A percentile compares a stretch with the other conserved stretches of the same genome.
phyloP scores from a whole-genome alignment of 768 basidiomycete genomes.

The Nidularia sp. region DNA sequence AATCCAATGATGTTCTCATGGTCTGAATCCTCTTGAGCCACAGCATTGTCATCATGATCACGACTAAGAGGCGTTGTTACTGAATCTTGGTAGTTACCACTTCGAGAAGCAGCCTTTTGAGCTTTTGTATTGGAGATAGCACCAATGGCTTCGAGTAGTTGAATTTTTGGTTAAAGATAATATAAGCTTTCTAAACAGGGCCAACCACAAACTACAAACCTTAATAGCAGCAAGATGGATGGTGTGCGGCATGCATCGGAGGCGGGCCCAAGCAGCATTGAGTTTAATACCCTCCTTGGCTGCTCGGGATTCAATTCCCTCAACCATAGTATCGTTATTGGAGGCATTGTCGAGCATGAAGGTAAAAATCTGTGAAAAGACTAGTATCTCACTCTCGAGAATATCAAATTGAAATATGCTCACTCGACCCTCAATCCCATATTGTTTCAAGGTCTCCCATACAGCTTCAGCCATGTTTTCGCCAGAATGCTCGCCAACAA shows the following conservation, averaged over 20 bases:
- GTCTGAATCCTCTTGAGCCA: conserved; percentile 6
- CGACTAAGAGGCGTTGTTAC: conserved; percentile 6
- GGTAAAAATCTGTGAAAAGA: conserved; percentile 16
- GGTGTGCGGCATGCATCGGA: conserved; percentile 34
- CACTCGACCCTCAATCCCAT: conserved; percentile 17
- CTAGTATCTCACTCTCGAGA: neutral
- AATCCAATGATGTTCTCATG: conserved; percentile 1
- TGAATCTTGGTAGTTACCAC: conserved; percentile 16
- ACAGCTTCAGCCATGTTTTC: conserved; percentile 29
- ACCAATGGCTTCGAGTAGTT: conserved; percentile 13
- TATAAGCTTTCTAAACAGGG: neutral
- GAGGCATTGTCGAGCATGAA: conserved; percentile 30
- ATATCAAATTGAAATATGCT: conserved; percentile 3
- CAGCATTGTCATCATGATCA: conserved; percentile 6
- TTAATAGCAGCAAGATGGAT: conserved; percentile 29
- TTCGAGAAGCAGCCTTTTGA: conserved; percentile 9
- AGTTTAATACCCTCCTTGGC: conserved; percentile 14
- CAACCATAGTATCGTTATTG: conserved; percentile 30
- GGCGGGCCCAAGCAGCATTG: conserved; percentile 12
- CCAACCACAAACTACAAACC: conserved; percentile 8
- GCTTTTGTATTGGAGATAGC: conserved; percentile 12
- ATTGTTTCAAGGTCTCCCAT: conserved; percentile 20
- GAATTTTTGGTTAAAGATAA: neutral
- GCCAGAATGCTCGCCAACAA: conserved; percentile 26
- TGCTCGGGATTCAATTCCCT: conserved; percentile 11